A percentile compares a stretch with the other conserved stretches of the same genome.
Conservation (phyloP, 306 rosid genomes). For the Quillaja saponaria region DNA sequence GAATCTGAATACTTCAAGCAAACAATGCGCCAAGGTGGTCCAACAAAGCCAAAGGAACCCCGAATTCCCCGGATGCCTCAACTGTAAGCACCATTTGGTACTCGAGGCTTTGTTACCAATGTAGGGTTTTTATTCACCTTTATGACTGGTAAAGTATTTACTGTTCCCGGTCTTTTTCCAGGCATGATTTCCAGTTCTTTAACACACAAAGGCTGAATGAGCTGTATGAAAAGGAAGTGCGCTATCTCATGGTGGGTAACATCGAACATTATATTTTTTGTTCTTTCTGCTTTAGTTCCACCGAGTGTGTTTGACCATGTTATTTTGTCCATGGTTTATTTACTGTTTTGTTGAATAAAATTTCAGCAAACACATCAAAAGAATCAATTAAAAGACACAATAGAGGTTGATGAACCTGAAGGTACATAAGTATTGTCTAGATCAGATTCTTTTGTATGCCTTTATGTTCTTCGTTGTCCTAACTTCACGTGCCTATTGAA, state of each 20-base stretch:
- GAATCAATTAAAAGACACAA: slow-evolving; percentile 90
- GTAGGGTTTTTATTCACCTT: not conserved
- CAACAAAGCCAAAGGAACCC: slow-evolving; percentile 89
- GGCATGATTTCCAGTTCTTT: slow-evolving; percentile 97
- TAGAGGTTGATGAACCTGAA: slow-evolving; percentile 95
- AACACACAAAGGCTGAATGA: slow-evolving; percentile 91
- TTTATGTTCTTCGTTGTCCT: slow-evolving; percentile 6
- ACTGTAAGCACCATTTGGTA: slow-evolving; percentile 58
- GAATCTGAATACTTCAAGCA: slow-evolving; percentile 96
- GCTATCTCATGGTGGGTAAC: slow-evolving; percentile 85
- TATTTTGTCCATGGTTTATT: slow-evolving; percentile 12
- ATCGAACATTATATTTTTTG: slow-evolving; percentile 14
- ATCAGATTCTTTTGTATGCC: not conserved
- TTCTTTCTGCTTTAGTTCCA: slow-evolving; percentile 14
- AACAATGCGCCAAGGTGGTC: slow-evolving; percentile 97
- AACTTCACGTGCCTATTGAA: slow-evolving; percentile 22
- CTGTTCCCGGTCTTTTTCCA: slow-evolving; percentile 32
- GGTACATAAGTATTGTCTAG: slow-evolving; percentile 44
- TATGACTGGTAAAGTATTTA: slow-evolving; percentile 4
- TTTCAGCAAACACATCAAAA: slow-evolving; percentile 96
- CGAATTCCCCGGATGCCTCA: slow-evolving; percentile 99
- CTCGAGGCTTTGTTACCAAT: slow-evolving; percentile 5
- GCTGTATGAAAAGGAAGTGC: slow-evolving; percentile 97
- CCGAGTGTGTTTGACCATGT: not conserved
- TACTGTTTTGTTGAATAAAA: slow-evolving; percentile 19